Conservation (phyloP, 495 filamentous ascomycete species). For the Acidomyces sp. region DNA sequence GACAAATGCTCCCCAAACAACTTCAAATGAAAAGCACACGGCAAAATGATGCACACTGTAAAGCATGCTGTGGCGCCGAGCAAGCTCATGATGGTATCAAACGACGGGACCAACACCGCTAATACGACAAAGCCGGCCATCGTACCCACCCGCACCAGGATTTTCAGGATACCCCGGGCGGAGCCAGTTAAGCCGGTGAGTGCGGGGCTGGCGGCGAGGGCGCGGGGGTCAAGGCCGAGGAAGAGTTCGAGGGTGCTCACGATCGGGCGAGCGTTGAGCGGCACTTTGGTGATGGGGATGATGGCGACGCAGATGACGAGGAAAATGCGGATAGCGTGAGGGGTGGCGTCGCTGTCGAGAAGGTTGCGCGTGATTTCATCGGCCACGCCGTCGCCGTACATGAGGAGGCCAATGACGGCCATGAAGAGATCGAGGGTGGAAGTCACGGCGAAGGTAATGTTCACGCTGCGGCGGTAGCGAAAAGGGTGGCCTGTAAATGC, state of each 20-base stretch:
- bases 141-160: slow-evolving; percentile 45
- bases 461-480: slow-evolving; percentile 65
- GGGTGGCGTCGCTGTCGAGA: slow-evolving; percentile 58
- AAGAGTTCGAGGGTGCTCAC: slow-evolving; percentile 71
- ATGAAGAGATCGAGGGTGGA: slow-evolving; percentile 67
- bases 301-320: slow-evolving; percentile 79
- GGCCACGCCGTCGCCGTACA: slow-evolving; percentile 78
- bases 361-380: slow-evolving; percentile 91
- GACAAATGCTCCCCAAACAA: slow-evolving; percentile 73
- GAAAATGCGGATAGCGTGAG: slow-evolving; percentile 54
- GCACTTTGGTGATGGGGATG: slow-evolving; percentile 89
- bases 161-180: slow-evolving; percentile 45
- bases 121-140: slow-evolving; percentile 50
- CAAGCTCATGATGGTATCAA: slow-evolving; percentile 90
- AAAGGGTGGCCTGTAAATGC: no score
- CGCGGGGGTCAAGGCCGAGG: slow-evolving; percentile 51
- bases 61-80: slow-evolving; percentile 87
- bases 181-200: slow-evolving; percentile 43
- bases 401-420: slow-evolving; percentile 70
- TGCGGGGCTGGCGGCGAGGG: slow-evolving; percentile 32
- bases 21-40: slow-evolving; percentile 81
- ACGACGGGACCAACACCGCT: slow-evolving; percentile 71
- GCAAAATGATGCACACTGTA: slow-evolving; percentile 77
- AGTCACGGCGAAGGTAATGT: slow-evolving; percentile 61
- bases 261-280: slow-evolving; percentile 81